Conservation (phyloP, 2,329 filamentous ascomycete genomes). For the Lecanicillium sp. region DNA sequence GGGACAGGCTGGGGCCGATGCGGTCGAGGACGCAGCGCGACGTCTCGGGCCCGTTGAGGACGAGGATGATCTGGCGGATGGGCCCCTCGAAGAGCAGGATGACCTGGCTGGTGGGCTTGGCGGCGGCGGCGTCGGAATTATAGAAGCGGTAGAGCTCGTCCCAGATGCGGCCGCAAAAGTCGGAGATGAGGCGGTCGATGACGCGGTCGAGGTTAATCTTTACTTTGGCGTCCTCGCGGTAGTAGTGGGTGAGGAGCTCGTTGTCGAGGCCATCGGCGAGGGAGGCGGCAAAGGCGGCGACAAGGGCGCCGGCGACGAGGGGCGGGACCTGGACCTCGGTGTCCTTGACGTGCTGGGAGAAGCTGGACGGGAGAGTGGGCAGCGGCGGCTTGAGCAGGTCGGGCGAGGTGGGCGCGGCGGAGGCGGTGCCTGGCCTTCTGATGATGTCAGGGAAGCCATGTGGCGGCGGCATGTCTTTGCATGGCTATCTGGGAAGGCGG, state of each 20-base stretch:
- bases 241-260: constrained; percentile 33
- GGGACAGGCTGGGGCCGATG: constrained; percentile 30
- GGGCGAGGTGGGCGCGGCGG: constrained; percentile 9
- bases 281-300: constrained; percentile 29
- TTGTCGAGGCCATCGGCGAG: constrained; percentile 30
- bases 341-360: constrained; percentile 24
- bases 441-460: constrained; percentile 22
- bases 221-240: constrained; percentile 27
- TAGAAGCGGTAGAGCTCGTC: constrained; percentile 32
- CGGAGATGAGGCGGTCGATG: constrained; percentile 28
- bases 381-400: constrained; percentile 27
- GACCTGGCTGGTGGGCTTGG: constrained; percentile 26
- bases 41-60: constrained; percentile 32
- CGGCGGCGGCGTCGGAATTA: constrained; percentile 19
- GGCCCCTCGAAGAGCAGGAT: constrained; percentile 31
- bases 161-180: constrained; percentile 29
- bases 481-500: constrained; percentile 18
- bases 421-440: constrained; percentile 19
- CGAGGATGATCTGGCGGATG: constrained; percentile 31
- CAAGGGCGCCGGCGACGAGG: constrained; percentile 30
- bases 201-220: constrained; percentile 31
- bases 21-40: constrained; percentile 29
- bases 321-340: constrained; percentile 30
- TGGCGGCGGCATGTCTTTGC: constrained; percentile 26
- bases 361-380: constrained; percentile 25